These are phyloP conservation scores for Tetrahymena malaccensis DNA, from an alignment of 73 alveolate species.

Conservation along the genomic window DNA sequence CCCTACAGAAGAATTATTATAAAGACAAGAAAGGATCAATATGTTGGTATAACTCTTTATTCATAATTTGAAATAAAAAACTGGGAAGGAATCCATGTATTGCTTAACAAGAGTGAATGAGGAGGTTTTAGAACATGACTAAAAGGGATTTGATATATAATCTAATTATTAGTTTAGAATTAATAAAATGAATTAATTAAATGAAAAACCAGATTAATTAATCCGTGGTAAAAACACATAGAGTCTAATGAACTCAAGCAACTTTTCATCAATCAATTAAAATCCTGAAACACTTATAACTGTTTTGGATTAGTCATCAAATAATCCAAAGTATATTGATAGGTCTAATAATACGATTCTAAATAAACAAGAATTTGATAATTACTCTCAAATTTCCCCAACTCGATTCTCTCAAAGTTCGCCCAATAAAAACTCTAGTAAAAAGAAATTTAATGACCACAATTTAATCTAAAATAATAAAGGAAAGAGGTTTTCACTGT, in stretches of 20 bases:
- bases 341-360: background rate
- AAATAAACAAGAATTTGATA: background rate
- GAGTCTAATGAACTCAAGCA: background rate
- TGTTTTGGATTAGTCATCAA: background rate
- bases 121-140: background rate
- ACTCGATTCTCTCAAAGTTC: background rate
- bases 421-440: background rate
- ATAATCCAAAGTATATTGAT: background rate
- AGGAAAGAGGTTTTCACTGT: background rate
- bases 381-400: background rate
- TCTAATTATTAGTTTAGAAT: background rate
- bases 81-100: background rate
- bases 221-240: background rate
- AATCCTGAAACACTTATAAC: background rate
- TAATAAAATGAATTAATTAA: background rate
- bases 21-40: background rate
- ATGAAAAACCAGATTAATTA: background rate
- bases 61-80: background rate
- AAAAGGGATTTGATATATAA: background rate
- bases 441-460: background rate
- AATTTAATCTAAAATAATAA: background rate
- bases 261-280: background rate
- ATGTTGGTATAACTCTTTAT: background rate
- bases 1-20: background rate
- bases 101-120: background rate